phyloP scores from a whole-genome alignment of 1,139 yeast genomes.

The Tardiomyces digboiensis region DNA sequence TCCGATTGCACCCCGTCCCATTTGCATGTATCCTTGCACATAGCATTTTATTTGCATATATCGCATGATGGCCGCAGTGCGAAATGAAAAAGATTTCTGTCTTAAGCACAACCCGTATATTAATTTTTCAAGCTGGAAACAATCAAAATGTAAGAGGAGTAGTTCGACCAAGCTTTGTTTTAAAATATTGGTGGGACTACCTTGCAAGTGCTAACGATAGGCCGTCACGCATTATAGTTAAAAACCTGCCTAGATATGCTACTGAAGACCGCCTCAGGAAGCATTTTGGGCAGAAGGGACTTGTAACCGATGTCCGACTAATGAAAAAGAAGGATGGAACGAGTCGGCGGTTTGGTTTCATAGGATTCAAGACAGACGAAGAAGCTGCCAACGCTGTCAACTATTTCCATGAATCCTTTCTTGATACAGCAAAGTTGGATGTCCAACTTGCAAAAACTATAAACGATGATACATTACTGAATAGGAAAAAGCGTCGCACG shows the following conservation, averaged over 20 bases:
- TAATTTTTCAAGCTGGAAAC: too few relatives aligned
- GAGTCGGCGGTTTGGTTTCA: slow-evolving; percentile 87
- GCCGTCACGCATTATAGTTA: slow-evolving; percentile 89
- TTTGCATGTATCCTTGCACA: too few relatives aligned
- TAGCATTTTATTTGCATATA: neutral
- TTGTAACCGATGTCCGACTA: slow-evolving; percentile 79
- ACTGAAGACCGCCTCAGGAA: slow-evolving; percentile 65
- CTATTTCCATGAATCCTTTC: slow-evolving; percentile 67
- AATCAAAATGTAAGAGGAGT: too few relatives aligned
- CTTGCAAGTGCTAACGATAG: slow-evolving; percentile 27
- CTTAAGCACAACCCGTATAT: too few relatives aligned
- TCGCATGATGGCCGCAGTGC: neutral
- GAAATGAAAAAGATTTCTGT: too few relatives aligned
- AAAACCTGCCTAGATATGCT: slow-evolving; percentile 75
- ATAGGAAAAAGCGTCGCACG: slow-evolving; percentile 3
- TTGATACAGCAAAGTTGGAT: slow-evolving; percentile 71
- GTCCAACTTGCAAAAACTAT: slow-evolving; percentile 73
- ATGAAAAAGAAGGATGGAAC: slow-evolving; percentile 76
- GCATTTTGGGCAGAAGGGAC: slow-evolving; percentile 44
- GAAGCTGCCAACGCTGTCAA: slow-evolving; percentile 77
- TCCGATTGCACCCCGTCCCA: too few relatives aligned
- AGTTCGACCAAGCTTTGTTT: too few relatives aligned
- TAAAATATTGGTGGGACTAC: too few relatives aligned
- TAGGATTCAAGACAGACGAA: slow-evolving; percentile 63
- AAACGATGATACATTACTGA: slow-evolving; percentile 10